Evolutionary conservation across 768 basidiomycete species (phyloP), one percentile per base, ranked within the genome.

Genomic region (Rhizopogon sp.): DNA sequence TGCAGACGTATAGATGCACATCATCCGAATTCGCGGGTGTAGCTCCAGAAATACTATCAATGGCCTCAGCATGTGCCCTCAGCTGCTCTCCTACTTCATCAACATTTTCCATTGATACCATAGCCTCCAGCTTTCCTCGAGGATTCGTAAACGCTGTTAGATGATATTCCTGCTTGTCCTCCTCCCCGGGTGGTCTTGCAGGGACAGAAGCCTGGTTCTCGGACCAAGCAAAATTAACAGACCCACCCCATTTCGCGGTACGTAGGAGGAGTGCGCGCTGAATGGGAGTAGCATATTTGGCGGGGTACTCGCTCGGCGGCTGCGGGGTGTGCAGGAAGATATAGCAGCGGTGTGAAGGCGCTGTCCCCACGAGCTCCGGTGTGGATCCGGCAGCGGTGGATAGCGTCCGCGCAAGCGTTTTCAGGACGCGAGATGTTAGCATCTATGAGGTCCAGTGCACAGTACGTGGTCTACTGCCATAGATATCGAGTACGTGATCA

Each of bases 1-100:
- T 91, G 65, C 91, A 93, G 1, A 93, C 82, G 61, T 85, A 88
- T 16, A 90, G 57, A 59, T 75, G 65, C 44, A 76, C 54, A 42
- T 65, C 60, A 20, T 77, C 56, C n/a, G 54, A 53, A 28, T 39
- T 20, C 28, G 28, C 44, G 4, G 35, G 14, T 1, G 25, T 22
- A 13, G 9, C 39, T 42, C 5, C 42, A 43, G 29, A 63, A 53
- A 39, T 55, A 28, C 64, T 58, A 13, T 61, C 60, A 56, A 74
- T 28, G 25, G 56, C 74, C 11, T 58, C 62, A 37, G 58, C 62
- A 45, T 85, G 72, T 50, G 49, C 61, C 25, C 56, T 56, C 37
- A 78, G 54, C 20, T 37, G 40, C 25, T 62, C 62, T 39, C 67
- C 78, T 2, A 83, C 74, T 11, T 77, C 72, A 6, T 81, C 77